A percentile compares a stretch with the other conserved stretches of the same genome.
Evolutionary conservation across 1,284 basidiomycete species (phyloP).

Genomic region (Trametes polyzona): DNA sequence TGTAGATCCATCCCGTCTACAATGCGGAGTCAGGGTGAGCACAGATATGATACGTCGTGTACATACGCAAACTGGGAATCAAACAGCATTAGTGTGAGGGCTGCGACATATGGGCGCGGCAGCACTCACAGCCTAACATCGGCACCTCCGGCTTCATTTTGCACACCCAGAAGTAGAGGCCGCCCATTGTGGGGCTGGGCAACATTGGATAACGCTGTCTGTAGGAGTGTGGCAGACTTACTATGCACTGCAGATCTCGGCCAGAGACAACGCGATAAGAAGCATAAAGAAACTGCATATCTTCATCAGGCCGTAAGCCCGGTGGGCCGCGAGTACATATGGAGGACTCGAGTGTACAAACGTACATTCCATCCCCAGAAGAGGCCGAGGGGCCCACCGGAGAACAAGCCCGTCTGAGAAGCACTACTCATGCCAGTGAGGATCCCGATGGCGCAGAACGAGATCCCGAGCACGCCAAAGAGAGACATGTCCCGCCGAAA

Average conservation of each 20-base stretch:
- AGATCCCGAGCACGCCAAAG: conserved; percentile 63
- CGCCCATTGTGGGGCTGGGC: conserved; percentile 58
- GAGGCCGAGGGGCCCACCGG: conserved; percentile 59
- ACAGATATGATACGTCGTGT: background rate
- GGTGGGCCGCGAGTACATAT: background rate
- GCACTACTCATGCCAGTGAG: conserved; percentile 60
- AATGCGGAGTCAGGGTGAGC: background rate
- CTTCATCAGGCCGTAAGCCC: conserved; percentile 31
- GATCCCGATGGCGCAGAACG: conserved; percentile 64
- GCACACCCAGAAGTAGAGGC: conserved; percentile 68
- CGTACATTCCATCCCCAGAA: conserved; percentile 72
- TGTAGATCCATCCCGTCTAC: conserved; percentile 65
- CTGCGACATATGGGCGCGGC: too few species aligned
- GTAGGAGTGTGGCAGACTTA: conserved; percentile 34
- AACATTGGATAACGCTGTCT: background rate
- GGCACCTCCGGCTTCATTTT: conserved; percentile 62
- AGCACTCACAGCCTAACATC: conserved; percentile 57
- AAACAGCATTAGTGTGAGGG: background rate
- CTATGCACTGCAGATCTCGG: conserved; percentile 66
- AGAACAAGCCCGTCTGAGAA: conserved; percentile 62
- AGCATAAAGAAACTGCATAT: conserved; percentile 66
- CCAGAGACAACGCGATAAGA: conserved; percentile 57
- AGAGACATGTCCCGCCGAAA: conserved; percentile 63
- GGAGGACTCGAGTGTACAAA: conserved; percentile 5
- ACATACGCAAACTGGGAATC: conserved; percentile 31